phyloP scores from a whole-genome alignment of 2,329 filamentous ascomycete genomes.

The Ramichloridium luteum region DNA sequence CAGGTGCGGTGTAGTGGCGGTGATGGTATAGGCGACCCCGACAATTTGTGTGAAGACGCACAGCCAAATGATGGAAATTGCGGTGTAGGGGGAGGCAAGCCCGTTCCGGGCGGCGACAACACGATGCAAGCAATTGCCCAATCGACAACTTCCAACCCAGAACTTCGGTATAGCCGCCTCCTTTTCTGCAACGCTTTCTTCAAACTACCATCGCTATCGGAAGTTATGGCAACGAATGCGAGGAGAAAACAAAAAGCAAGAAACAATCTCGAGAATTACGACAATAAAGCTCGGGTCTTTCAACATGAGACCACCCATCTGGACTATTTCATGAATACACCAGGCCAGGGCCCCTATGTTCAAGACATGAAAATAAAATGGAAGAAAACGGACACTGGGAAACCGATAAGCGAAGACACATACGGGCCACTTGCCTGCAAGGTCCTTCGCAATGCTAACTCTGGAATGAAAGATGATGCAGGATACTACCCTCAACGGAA shows the following conservation, averaged over 20 bases:
- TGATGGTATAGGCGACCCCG: neutral
- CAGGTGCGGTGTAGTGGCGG: constrained; percentile 1
- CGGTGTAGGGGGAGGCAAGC: neutral
- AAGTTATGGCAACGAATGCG: neutral
- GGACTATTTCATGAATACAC: neutral
- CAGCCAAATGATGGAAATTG: neutral
- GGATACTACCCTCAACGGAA: neutral
- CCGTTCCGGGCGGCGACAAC: neutral
- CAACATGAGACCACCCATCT: neutral
- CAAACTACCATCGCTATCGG: neutral
- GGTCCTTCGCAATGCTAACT: neutral
- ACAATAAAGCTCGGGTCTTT: neutral
- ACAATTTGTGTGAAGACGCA: neutral
- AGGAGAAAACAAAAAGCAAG: neutral
- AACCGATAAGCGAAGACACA: neutral
- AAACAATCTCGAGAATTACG: neutral
- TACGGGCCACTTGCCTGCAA: neutral
- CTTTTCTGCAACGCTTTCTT: neutral
- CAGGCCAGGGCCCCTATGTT: neutral
- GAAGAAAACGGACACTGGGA: neutral
- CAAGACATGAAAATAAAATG: neutral
- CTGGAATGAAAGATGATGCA: neutral
- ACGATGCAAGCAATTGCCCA: neutral
- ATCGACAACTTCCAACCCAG: neutral
- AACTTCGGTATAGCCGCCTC: neutral